Evolutionary conservation across 768 basidiomycete genomes (phyloP), one percentile per base, ranked within the genome.

Genomic region (Phylloporus rhodoxanthus): DNA sequence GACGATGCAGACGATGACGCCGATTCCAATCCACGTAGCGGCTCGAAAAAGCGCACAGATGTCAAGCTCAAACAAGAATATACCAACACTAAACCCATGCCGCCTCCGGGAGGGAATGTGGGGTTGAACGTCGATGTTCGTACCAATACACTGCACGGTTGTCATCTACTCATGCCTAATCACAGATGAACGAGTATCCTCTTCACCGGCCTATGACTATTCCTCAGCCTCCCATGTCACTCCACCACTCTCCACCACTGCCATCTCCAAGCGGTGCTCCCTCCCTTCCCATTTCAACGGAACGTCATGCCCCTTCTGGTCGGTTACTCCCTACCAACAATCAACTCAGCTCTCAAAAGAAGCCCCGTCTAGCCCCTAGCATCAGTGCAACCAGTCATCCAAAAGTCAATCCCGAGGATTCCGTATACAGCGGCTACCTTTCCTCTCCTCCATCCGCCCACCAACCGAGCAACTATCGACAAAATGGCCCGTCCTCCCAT

Each of bases 1-100:
- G 74, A 69, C 11, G 63, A 69, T 33, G 57, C 13, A 2, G 68
- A 64, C 9, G 63, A 67, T 26, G 65, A 68, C 14, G 68, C 59
- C n/a, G 64, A 65, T 20, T 30, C 66, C 10, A 50, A 37, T 38
- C 42, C 45, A 44, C 66, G 63, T 28, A 37, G 33, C 13, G 40
- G 39, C 13, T 46, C 47, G 45, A 67, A 56, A 40, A 68, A 55
- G 42, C 56, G 61, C 32, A 32, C 40, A 13, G 61, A 68, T 8
- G 7, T 57, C 45, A 69, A 69, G 30, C 43, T 61, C 34, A 68
- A 68, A 45, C 62, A 57, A 33, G 67, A 68, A 11, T 65, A 60
- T 2, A 52, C 28, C 50, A 56, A 44, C 8, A 33, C 50, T 41
- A 67, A 68, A 54, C 51, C 50, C 20, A 34, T 45, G 13, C 53